Conservation (phyloP, 805 yeast species). For the Cyberlindnera suaveolens region DNA sequence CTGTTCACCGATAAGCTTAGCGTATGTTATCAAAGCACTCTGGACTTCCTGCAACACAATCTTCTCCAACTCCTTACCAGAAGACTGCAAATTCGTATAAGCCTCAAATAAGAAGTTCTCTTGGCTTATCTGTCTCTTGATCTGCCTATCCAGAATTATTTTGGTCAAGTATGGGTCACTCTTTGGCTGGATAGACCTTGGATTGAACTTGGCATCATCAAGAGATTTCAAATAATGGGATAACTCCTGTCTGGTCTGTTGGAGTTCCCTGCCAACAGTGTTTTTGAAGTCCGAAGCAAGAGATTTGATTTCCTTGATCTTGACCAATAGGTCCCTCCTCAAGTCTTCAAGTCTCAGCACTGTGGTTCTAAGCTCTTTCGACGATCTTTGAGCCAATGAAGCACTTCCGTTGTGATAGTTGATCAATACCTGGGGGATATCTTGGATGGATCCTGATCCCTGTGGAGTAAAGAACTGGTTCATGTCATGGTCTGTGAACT, state of each 20-base stretch:
- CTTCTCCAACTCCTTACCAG: constrained; percentile 84
- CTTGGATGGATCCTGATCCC: constrained; percentile 79
- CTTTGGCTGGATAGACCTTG: constrained; percentile 41
- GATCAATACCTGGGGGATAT: constrained; percentile 66
- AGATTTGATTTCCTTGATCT: constrained; percentile 81
- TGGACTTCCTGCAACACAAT: constrained; percentile 86
- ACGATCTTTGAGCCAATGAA: constrained; percentile 46
- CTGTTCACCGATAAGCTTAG: constrained; percentile 65
- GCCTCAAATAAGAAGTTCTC: constrained; percentile 89
- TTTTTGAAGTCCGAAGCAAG: constrained; percentile 82
- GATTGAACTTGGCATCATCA: constrained; percentile 48
- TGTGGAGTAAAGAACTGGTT: constrained; percentile 58
- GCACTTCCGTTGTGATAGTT: constrained; percentile 60
- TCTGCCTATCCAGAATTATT: constrained; percentile 64
- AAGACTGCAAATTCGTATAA: constrained; percentile 73
- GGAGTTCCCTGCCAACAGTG: constrained; percentile 62
- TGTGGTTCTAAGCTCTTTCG: constrained; percentile 54
- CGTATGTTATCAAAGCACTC: constrained; percentile 67
- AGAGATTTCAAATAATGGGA: constrained; percentile 51
- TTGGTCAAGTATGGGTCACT: constrained; percentile 83
- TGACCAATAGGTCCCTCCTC: constrained; percentile 69
- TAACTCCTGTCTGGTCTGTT: constrained; percentile 54
- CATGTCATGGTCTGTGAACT: constrained; percentile 20
- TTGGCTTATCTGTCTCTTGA: constrained; percentile 71
- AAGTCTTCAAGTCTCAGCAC: constrained; percentile 64